phyloP scores from a whole-genome alignment of 2,329 filamentous ascomycete species.

The Magnaporthales sp. region DNA sequence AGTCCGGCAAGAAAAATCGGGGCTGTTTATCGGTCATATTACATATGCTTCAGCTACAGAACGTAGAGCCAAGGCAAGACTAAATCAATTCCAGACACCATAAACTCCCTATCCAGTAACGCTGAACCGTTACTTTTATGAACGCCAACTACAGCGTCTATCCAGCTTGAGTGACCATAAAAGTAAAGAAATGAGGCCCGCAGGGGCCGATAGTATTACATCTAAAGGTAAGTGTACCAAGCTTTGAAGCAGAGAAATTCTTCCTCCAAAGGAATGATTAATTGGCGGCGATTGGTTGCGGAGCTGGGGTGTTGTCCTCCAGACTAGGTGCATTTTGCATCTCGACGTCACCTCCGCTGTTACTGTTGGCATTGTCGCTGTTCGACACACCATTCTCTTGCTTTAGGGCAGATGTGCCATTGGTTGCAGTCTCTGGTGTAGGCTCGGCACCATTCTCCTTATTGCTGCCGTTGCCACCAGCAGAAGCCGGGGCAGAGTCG shows the following conservation, averaged over 20 bases:
- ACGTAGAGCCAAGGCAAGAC: background rate
- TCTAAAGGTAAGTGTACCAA: background rate
- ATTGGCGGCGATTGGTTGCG: constrained; percentile 36
- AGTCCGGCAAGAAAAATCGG: background rate
- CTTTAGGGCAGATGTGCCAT: constrained; percentile 23
- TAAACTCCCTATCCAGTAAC: background rate
- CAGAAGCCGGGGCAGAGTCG: constrained; percentile 31
- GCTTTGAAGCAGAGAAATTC: background rate
- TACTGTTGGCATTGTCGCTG: constrained; percentile 29
- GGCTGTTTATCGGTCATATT: background rate
- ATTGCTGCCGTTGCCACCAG: constrained; percentile 39
- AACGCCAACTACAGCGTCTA: background rate
- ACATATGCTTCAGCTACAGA: background rate
- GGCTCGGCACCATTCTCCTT: constrained; percentile 41
- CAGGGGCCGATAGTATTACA: background rate
- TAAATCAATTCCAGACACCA: background rate
- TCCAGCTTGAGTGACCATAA: constrained; percentile 1
- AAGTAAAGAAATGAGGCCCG: background rate
- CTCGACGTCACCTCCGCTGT: constrained; percentile 36
- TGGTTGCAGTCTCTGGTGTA: background rate
- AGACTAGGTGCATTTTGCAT: constrained; percentile 43
- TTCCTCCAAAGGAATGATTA: constrained; percentile 13
- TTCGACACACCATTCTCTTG: constrained; percentile 43
- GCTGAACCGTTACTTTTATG: background rate
- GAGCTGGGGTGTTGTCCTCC: constrained; percentile 42